phyloP scores from a whole-genome alignment of 2,329 filamentous ascomycete species.

The Botrytis aclada region DNA sequence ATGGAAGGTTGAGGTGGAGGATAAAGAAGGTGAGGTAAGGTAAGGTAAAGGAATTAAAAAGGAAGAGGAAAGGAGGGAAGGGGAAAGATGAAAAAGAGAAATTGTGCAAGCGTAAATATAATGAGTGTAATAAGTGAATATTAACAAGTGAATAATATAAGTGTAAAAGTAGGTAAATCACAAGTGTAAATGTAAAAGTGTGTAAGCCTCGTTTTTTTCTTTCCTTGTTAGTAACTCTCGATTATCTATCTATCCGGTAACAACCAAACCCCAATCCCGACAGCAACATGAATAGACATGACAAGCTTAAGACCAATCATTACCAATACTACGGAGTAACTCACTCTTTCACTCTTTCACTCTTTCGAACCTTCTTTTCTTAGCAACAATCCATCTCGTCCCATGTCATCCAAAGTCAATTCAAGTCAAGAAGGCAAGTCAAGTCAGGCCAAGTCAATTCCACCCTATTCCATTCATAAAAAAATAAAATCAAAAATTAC shows the following conservation, averaged over 20 bases:
- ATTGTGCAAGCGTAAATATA: conserved; percentile 1
- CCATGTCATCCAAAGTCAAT: too few relatives aligned
- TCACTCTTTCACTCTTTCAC: not conserved
- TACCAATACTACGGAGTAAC: not conserved
- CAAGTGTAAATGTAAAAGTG: not conserved
- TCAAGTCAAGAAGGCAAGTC: not conserved
- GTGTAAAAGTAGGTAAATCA: not conserved
- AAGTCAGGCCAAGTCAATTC: not conserved
- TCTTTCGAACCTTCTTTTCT: not conserved
- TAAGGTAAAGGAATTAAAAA: not conserved
- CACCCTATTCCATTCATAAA: not conserved
- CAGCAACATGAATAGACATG: not conserved
- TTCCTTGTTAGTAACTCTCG: not conserved
- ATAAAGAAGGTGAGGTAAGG: not conserved
- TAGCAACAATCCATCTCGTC: not conserved
- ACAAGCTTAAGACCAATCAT: not conserved
- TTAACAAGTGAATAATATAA: too few relatives aligned
- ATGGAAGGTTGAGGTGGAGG: conserved; percentile 16
- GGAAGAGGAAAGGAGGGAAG: not conserved
- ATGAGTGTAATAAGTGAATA: not conserved
- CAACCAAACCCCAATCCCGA: not conserved
- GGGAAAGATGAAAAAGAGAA: conserved; percentile 1
- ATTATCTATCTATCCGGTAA: not conserved
- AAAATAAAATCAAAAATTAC: not conserved
- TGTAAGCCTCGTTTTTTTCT: not conserved